Evolutionary conservation across 257 asterid genomes (phyloP), one percentile per base, ranked within the genome.

Genomic region (Solanum corneliomulleri): DNA sequence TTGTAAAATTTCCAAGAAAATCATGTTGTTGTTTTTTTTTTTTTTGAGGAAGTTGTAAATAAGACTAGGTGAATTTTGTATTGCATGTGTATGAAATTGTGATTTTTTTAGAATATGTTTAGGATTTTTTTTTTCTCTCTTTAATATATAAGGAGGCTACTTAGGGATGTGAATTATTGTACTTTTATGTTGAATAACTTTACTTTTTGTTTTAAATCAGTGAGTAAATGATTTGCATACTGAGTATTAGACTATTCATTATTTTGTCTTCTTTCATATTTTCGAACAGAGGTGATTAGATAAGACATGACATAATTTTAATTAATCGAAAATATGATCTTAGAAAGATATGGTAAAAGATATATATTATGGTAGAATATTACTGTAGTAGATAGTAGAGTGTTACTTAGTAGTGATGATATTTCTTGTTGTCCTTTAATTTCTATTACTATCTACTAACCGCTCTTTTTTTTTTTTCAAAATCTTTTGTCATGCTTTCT

Each of bases 141-240:
- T 47, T 80, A 45, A 41, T 80, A 80, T 16, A 29, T 29, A 31
- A 44, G 13, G 49, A 31, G 81, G 80, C n/a, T 85, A 23, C 45
- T 70, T 85, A 66, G 41, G 82, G 82, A 52, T 85, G 87, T 85
- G 25, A 37, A 77, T 21, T 31, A 27, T 29, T 80, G 66, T 80
- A 80, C 66, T 45, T 45, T 27, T 45, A 27, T 41, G 12, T 80
- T 6, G 44, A 80, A 47, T 80, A 49, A 80, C 85, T 31, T 80
- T 44, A 14, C 37, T n/a, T 45, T 4, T 77, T 45, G 66, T 9
- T 78, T 45, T 27, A 77, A 77, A 44, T 77, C 84, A 44, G 42
- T 29, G 13, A 16, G 85, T 33, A 29, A 47, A 80, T 76, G 23
- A 42, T 42, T 42, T 72, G 47, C 47, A 71, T 71, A 9, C 15